Percentiles rank a stretch among this genome's conserved stretches.
phyloP scores from a whole-genome alignment of 2,329 filamentous ascomycete species.

The Neonectria magnoliae region DNA sequence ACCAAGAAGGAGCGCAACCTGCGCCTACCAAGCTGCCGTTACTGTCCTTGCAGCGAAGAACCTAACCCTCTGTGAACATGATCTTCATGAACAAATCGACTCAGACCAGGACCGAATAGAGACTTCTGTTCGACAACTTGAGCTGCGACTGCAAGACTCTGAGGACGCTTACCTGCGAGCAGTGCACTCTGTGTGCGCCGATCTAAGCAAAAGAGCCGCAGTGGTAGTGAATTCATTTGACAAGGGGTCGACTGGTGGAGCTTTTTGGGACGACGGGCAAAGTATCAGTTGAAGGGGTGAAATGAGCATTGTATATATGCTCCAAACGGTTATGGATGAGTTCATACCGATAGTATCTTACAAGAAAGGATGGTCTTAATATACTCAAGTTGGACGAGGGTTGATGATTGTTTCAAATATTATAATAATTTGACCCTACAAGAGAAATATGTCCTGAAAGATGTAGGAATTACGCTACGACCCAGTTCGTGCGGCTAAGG shows the following conservation, averaged over 20 bases:
- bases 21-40: background rate
- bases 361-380: no score
- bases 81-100: background rate
- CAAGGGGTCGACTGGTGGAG: background rate
- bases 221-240: background rate
- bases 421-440: no score
- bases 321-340: no score
- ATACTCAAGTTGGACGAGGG: no score
- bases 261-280: background rate
- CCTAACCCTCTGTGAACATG: background rate
- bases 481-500: no score
- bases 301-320: no score
- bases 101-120: background rate
- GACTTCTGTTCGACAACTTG: background rate
- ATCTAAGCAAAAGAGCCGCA: background rate
- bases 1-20: background rate
- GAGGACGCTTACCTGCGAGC: background rate
- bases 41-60: background rate
- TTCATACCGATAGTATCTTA: no score
- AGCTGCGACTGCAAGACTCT: background rate
- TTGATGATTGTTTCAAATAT: no score
- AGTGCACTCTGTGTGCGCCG: background rate
- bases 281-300: background rate
- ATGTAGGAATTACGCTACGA: no score
- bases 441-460: no score